Percentiles rank a stretch among this genome's conserved stretches.
Conservation (phyloP, 2,329 filamentous ascomycete species). For the Mariannaea elegans region DNA sequence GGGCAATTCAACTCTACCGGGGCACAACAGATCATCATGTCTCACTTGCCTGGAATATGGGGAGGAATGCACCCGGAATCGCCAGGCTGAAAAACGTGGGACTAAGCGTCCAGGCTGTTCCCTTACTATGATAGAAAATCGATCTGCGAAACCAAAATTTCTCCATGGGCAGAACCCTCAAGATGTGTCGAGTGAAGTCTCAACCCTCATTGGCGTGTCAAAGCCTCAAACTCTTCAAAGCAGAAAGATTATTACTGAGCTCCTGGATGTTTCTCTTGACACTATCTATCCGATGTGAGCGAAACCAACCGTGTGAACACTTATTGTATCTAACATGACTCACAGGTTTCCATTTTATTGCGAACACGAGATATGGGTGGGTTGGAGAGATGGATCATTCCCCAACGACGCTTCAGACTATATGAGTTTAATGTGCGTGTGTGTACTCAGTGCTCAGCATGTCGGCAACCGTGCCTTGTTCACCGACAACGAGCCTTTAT, state of each 20-base stretch:
- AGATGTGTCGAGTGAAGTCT: no score
- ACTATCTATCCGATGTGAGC: slow-evolving; percentile 55
- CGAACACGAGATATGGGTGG: slow-evolving; percentile 49
- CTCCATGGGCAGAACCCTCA: no score
- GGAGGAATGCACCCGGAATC: slow-evolving; percentile 54
- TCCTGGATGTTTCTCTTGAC: slow-evolving; percentile 58
- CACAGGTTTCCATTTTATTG: slow-evolving; percentile 58
- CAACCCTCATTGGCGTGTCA: no score
- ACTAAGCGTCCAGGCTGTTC: no score
- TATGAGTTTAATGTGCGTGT: slow-evolving; percentile 59
- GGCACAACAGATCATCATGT: slow-evolving; percentile 50
- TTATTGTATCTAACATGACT: no score
- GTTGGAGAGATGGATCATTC: slow-evolving; percentile 51
- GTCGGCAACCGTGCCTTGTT: slow-evolving; percentile 56
- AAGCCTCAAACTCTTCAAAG: background rate
- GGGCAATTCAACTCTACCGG: slow-evolving; percentile 3
- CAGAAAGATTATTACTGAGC: slow-evolving; percentile 30
- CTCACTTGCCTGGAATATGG: slow-evolving; percentile 60
- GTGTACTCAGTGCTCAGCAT: slow-evolving; percentile 56
- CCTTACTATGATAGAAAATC: no score
- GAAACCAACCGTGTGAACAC: background rate
- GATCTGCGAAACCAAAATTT: no score
- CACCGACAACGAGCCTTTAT: slow-evolving; percentile 23
- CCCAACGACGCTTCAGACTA: slow-evolving; percentile 52
- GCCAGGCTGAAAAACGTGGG: slow-evolving; percentile 51